Conservation (phyloP, 208 protist genomes). For the Crithidia acanthocephali region DNA sequence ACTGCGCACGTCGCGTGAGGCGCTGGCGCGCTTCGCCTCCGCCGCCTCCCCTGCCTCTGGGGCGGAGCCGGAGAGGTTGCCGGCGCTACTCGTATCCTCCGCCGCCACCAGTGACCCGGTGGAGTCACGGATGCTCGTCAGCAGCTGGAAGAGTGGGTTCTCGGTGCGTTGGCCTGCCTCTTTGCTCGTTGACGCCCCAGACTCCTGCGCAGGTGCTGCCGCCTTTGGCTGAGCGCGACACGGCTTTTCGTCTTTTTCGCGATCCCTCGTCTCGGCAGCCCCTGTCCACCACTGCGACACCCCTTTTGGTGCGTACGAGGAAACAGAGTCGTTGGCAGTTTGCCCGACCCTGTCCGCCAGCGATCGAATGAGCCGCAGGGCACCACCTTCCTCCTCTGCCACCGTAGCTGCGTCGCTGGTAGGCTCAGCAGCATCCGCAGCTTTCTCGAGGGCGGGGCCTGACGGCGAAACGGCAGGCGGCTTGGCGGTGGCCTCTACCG, state of each 20-base stretch:
- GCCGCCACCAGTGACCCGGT: conserved; percentile 14
- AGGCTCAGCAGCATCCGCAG: neutral
- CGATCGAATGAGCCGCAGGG: neutral
- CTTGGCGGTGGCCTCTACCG: conserved; percentile 8
- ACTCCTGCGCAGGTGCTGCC: too few species aligned
- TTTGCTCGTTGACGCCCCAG: neutral
- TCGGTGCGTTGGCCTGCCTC: neutral
- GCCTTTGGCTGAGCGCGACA: neutral
- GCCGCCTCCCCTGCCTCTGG: neutral
- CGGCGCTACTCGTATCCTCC: conserved; percentile 7
- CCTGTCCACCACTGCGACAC: conserved; percentile 4
- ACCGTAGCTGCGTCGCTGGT: neutral
- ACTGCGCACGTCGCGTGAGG: conserved; percentile 16
- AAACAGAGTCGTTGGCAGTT: conserved; percentile 7
- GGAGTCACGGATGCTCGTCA: conserved; percentile 12
- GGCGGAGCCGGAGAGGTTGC: neutral
- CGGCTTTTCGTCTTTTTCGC: neutral
- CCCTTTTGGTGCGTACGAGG: conserved; percentile 3
- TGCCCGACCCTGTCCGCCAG: conserved; percentile 10
- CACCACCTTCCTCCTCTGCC: neutral
- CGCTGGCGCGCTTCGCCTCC: neutral
- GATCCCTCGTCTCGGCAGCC: neutral
- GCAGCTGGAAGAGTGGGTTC: conserved; percentile 20
- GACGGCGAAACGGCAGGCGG: neutral
- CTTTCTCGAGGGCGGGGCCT: neutral